These are phyloP conservation scores for Paramyrothecium sp. DNA, from an alignment of 2,329 filamentous ascomycete species.

Conservation along the genomic window DNA sequence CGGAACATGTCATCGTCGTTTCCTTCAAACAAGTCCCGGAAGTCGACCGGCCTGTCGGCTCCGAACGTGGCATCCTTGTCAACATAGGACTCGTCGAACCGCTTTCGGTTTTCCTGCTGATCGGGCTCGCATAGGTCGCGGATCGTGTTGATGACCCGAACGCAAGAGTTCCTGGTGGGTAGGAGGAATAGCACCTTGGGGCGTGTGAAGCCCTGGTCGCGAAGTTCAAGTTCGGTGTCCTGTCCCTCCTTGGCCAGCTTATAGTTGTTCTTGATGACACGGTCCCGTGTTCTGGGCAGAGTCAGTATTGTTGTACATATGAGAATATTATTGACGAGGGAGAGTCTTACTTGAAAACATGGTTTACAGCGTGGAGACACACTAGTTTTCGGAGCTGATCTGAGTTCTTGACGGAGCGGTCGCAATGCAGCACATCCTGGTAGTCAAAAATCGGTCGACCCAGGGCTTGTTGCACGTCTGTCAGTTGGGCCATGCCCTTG, in stretches of 20 bases:
- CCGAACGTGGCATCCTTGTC: constrained; percentile 64
- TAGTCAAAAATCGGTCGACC: constrained; percentile 78
- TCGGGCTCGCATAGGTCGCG: constrained; percentile 75
- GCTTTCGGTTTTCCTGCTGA: constrained; percentile 91
- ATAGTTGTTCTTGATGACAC: constrained; percentile 88
- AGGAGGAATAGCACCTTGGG: constrained; percentile 91
- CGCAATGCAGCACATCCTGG: constrained; percentile 74
- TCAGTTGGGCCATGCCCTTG: constrained; percentile 56
- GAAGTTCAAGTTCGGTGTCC: constrained; percentile 66
- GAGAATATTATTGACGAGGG: neutral
- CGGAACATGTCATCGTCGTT: constrained; percentile 98
- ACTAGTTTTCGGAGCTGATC: constrained; percentile 67
- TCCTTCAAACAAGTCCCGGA: constrained; percentile 83
- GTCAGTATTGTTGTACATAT: constrained; percentile 12
- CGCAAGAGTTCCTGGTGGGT: constrained; percentile 84
- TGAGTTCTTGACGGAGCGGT: constrained; percentile 68
- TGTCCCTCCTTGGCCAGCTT: constrained; percentile 67
- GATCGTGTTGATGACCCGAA: constrained; percentile 74
- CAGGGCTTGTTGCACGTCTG: constrained; percentile 61
- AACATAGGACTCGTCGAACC: constrained; percentile 82
- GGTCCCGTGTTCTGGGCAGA: constrained; percentile 69
- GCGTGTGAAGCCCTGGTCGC: constrained; percentile 93
- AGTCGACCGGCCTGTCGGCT: constrained; percentile 78
- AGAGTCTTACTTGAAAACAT: constrained; percentile 70
- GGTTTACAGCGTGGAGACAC: constrained; percentile 85